Evolutionary conservation across 78 protist species (phyloP).

Genomic region (Guillardia theta): DNA sequence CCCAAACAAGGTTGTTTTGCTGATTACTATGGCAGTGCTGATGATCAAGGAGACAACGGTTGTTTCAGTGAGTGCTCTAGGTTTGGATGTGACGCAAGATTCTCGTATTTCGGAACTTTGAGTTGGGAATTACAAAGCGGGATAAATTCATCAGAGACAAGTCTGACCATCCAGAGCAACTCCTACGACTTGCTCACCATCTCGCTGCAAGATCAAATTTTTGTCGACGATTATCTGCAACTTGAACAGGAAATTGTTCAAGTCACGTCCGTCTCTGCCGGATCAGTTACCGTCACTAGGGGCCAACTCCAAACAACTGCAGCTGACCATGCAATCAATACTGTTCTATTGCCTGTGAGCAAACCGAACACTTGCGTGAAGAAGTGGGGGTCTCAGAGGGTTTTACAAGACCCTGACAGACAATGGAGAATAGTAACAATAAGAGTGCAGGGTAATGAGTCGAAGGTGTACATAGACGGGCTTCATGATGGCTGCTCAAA

Average conservation of each 20-base stretch:
- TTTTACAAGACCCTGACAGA: neutral
- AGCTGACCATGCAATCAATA: neutral
- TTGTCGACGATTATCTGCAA: too few relatives aligned
- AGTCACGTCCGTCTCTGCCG: too few relatives aligned
- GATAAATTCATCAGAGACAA: too few relatives aligned
- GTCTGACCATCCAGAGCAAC: too few relatives aligned
- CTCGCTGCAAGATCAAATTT: too few relatives aligned
- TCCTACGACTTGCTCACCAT: too few relatives aligned
- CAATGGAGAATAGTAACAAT: neutral
- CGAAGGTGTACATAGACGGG: neutral
- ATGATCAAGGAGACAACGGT: neutral
- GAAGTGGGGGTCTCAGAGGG: neutral
- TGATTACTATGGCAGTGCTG: neutral
- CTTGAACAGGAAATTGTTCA: too few relatives aligned
- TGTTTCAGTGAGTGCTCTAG: neutral
- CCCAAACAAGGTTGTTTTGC: too few relatives aligned
- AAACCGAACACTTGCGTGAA: neutral
- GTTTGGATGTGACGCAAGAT: neutral
- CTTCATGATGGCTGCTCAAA: neutral
- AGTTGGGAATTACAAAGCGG: too few relatives aligned
- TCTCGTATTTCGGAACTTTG: neutral
- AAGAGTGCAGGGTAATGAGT: neutral
- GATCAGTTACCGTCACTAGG: too few relatives aligned
- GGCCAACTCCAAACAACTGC: too few relatives aligned
- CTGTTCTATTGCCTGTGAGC: too few relatives aligned